phyloP scores from a whole-genome alignment of 306 rosid genomes.

The Trifolium pratense region DNA sequence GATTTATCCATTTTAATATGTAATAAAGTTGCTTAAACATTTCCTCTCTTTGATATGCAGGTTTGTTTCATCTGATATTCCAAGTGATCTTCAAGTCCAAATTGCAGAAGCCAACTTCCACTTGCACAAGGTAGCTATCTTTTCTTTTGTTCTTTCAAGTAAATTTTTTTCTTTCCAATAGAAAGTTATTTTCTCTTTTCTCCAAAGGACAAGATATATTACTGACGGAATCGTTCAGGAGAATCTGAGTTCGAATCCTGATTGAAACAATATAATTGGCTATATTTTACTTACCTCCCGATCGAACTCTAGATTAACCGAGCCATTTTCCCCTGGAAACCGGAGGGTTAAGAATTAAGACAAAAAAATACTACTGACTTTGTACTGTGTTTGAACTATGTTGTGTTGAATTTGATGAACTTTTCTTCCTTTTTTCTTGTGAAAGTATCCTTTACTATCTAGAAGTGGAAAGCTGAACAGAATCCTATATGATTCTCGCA shows the following conservation, averaged over 20 bases:
- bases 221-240: neutral
- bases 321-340: neutral
- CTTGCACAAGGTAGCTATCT: conserved; percentile 79
- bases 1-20: conserved; percentile 20
- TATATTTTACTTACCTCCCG: neutral
- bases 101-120: conserved; percentile 73
- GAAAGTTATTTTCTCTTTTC: neutral
- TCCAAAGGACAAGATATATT: neutral
- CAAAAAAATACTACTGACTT: neutral
- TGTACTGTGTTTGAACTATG: conserved; percentile 10
- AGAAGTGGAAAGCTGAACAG: conserved; percentile 96
- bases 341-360: neutral
- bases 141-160: neutral
- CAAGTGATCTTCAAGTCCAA: conserved; percentile 83
- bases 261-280: neutral
- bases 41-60: conserved; percentile 46
- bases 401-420: conserved; percentile 38
- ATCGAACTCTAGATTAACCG: neutral
- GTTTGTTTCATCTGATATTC: conserved; percentile 90
- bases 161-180: neutral
- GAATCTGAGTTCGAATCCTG: neutral
- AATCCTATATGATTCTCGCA: conserved; percentile 70
- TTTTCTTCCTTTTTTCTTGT: conserved; percentile 22
- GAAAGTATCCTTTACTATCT: conserved; percentile 88
- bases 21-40: conserved; percentile 20